Percentiles rank a stretch among this genome's conserved stretches.
Evolutionary conservation across 768 basidiomycete species (phyloP).

Genomic region (Tricholoma saponaceum): DNA sequence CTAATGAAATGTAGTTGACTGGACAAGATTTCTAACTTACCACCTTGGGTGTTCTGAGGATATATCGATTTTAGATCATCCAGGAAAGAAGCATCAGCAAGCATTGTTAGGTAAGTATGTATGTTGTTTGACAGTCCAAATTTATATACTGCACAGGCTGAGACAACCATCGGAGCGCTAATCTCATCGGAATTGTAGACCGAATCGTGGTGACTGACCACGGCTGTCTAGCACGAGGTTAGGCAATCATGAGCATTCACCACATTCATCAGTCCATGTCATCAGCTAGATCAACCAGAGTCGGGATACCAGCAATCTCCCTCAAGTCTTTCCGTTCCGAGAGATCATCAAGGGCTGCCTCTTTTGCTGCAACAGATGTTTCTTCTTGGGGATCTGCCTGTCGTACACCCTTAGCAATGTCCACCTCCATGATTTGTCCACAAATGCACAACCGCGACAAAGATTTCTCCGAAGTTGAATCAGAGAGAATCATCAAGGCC

Average conservation of each 20-base stretch:
- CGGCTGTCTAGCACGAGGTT: constrained; percentile 18
- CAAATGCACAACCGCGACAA: constrained; percentile 40
- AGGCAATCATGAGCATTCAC: constrained; percentile 21
- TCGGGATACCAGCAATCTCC: constrained; percentile 4
- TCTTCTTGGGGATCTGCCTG: background rate
- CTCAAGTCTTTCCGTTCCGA: constrained; percentile 6
- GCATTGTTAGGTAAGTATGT: constrained; percentile 15
- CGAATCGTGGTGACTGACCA: constrained; percentile 18
- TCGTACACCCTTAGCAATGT: constrained; percentile 1
- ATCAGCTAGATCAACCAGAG: background rate
- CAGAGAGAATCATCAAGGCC: constrained; percentile 50
- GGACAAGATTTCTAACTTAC: constrained; percentile 6
- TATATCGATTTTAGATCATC: constrained; percentile 40
- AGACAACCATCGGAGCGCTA: background rate
- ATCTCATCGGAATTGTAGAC: background rate
- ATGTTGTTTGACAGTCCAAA: background rate
- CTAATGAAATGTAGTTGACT: background rate
- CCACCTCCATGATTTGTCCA: constrained; percentile 1
- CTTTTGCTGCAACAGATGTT: background rate
- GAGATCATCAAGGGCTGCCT: background rate
- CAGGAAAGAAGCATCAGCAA: constrained; percentile 41
- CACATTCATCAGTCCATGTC: background rate
- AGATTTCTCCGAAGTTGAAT: constrained; percentile 38
- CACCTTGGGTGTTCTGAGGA: constrained; percentile 24
- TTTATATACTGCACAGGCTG: no score